Evolutionary conservation across 116 monocot species (phyloP), one percentile per base, ranked within the genome.

Genomic region (Dioscorea cayenensis): DNA sequence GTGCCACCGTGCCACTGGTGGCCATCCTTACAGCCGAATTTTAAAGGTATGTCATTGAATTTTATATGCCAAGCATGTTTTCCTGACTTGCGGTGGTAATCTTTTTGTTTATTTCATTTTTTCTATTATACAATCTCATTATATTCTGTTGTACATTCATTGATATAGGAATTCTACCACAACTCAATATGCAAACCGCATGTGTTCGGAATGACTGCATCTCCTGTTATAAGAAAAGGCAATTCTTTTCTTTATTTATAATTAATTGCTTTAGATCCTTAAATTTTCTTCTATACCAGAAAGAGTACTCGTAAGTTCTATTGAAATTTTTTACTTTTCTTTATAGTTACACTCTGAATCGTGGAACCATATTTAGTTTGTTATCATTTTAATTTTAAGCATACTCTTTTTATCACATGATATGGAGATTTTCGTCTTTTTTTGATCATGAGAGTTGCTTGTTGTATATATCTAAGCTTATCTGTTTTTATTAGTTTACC

Each of bases 151-250:
- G 13, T 64, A 63, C 37, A 38, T 55, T 20, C 18, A 6, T 60
- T 77, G 38, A 49, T 73, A 7, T 66, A 97, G 97, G 97, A 93
- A 73, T 99, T 99, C 65, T 99, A 99, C 75, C 88, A 83, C 73
- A 86, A 61, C 7, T 77, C 81, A 71, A 28, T 28, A 25, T 59
- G 71, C 7, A 94, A 77, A 71, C 89, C 91, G 64, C 77, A 74
- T 73, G 71, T 99, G 68, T 91, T 99, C 77, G 97, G 97, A 51
- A 91, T 99, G 90, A 99, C 93, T 43, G 94, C 91, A 74, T 94
- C 91, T 36, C 88, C 90, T 60, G 78, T 94, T 64, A 73, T 81
- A 65, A 84, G 83, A 74, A 99, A 94, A 90, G 90, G 97, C 63
- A 84, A 85, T 81, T 21, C 67, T 72, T 48, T 62, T 28, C 20